Evolutionary conservation across 2,329 filamentous ascomycete species (phyloP).

Genomic region (Colletotrichum sp.): DNA sequence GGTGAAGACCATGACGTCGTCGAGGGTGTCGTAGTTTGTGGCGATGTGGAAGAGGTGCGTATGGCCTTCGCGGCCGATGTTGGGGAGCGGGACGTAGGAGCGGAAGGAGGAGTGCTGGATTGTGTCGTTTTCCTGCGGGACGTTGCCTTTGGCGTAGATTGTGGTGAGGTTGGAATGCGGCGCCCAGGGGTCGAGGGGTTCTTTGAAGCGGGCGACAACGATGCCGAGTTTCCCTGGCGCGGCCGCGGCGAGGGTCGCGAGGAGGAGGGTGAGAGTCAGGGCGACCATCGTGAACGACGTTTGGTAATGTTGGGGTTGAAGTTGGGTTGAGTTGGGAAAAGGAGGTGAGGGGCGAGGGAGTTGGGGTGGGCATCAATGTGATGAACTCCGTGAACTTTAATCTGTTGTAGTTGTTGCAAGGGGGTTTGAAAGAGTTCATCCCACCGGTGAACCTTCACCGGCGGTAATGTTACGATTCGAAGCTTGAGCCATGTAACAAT

Average conservation of each 20-base stretch:
- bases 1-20: constrained; percentile 20
- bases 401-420: neutral
- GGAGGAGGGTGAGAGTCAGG: neutral
- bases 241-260: neutral
- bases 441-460: neutral
- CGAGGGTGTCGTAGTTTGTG: constrained; percentile 9
- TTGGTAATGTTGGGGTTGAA: neutral
- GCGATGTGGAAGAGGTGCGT: constrained; percentile 14
- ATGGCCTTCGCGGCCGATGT: constrained; percentile 17
- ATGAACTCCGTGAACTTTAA: neutral
- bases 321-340: neutral
- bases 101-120: constrained; percentile 17
- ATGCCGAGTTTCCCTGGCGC: neutral
- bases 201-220: constrained; percentile 18
- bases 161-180: constrained; percentile 7
- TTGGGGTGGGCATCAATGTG: neutral
- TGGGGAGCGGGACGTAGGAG: constrained; percentile 10
- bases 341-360: neutral
- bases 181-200: constrained; percentile 16
- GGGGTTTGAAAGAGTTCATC: neutral
- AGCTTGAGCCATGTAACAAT: neutral
- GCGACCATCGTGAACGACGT: neutral
- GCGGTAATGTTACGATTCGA: neutral
- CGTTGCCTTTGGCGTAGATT: constrained; percentile 19
- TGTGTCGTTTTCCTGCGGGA: constrained; percentile 11